A percentile compares a stretch with the other conserved stretches of the same genome.
Conservation (phyloP, 208 protist species). For the Jaenimonas drosophilae region DNA sequence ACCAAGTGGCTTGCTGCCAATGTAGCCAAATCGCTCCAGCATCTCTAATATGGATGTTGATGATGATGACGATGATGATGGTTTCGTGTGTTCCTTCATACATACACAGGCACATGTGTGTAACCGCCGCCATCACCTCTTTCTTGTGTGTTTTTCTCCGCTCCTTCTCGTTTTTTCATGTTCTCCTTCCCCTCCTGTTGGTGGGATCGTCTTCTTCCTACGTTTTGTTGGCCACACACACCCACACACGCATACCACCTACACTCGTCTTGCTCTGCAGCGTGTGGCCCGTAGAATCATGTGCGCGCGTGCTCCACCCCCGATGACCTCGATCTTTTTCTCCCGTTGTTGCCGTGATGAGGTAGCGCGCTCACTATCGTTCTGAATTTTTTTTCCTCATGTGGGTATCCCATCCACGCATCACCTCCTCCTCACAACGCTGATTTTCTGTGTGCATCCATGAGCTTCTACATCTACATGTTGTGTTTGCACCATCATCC, state of each 20-base stretch:
- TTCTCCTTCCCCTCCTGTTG: not conserved
- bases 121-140: not conserved
- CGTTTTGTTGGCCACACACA: not conserved
- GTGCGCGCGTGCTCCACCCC: too few relatives aligned
- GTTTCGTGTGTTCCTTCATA: not conserved
- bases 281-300: too few relatives aligned
- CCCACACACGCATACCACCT: not conserved
- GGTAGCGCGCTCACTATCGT: too few relatives aligned
- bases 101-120: not conserved
- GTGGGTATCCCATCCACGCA: too few relatives aligned
- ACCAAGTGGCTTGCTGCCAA: slow-evolving; percentile 9
- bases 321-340: too few relatives aligned
- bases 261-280: not conserved
- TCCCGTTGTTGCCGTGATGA: too few relatives aligned
- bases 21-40: slow-evolving; percentile 3
- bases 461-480: too few relatives aligned
- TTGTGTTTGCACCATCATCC: too few relatives aligned
- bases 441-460: too few relatives aligned
- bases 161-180: not conserved
- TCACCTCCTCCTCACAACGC: too few relatives aligned
- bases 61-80: not conserved
- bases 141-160: not conserved
- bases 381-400: too few relatives aligned
- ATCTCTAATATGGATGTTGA: slow-evolving; percentile 10
- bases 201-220: slow-evolving; percentile 3